These are phyloP conservation scores for Rhynchosporium secalis DNA, from an alignment of 2,329 filamentous ascomycete genomes.

Conservation along the genomic window DNA sequence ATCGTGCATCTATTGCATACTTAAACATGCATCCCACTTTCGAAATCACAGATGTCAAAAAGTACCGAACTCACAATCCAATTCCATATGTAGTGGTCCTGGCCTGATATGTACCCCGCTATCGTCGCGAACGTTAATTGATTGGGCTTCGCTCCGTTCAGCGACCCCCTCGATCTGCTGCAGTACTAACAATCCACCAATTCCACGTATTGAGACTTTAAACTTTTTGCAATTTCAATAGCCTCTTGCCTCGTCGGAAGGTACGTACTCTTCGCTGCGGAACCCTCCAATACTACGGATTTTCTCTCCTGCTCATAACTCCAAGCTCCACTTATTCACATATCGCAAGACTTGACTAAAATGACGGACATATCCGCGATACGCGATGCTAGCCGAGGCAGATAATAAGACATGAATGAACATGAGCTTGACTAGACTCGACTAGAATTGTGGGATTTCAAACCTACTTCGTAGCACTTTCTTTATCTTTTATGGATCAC, in stretches of 20 bases:
- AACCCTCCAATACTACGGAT: too few relatives aligned
- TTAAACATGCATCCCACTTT: background rate
- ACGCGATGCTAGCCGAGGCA: constrained; percentile 9
- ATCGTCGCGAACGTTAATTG: background rate
- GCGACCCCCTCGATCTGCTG: background rate
- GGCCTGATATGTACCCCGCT: background rate
- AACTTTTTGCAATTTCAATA: too few relatives aligned
- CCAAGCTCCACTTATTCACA: background rate
- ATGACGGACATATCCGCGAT: constrained; percentile 12
- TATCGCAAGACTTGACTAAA: background rate
- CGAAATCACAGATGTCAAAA: background rate
- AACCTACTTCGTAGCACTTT: background rate
- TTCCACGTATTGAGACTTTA: too few relatives aligned
- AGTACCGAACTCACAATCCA: background rate
- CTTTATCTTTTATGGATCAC: background rate
- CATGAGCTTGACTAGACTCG: background rate
- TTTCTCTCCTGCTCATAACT: too few relatives aligned
- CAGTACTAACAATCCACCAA: too few relatives aligned
- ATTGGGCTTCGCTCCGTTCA: background rate
- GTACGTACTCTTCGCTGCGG: too few relatives aligned
- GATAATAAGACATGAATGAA: background rate
- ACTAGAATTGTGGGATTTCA: background rate
- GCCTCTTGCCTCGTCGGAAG: too few relatives aligned
- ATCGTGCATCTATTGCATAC: background rate
- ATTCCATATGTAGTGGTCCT: background rate